Evolutionary conservation across 164 flowering plant genomes (phyloP).

Genomic region (Cinnamomum micranthum): DNA sequence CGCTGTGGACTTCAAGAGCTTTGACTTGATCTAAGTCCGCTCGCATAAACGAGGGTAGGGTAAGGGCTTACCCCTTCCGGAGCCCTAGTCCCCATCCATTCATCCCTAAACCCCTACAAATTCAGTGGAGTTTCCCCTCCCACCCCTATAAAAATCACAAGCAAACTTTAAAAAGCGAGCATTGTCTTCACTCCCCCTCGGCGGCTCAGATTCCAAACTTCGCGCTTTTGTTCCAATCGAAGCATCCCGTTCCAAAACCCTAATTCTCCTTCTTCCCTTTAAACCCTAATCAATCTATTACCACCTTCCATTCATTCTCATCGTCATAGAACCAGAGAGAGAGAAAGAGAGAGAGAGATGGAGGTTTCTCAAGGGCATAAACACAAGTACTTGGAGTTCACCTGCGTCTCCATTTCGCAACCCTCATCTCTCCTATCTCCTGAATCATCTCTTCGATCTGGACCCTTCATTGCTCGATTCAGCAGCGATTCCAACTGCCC

Average conservation of each 20-base stretch:
- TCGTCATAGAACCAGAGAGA: neutral
- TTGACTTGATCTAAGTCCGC: too few species aligned
- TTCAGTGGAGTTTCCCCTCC: too few species aligned
- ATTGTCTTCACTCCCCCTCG: neutral
- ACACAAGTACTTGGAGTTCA: constrained; percentile 37
- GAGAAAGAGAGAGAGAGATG: constrained; percentile 19
- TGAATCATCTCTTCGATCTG: constrained; percentile 3
- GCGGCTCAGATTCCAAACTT: constrained; percentile 5
- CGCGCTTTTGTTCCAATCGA: neutral
- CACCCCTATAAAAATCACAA: too few species aligned
- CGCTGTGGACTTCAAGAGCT: too few species aligned
- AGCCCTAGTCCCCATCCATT: too few species aligned
- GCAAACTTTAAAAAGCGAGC: neutral
- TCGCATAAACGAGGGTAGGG: too few species aligned
- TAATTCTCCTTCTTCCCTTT: neutral
- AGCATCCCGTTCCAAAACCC: constrained; percentile 8
- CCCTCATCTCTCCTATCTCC: constrained; percentile 33
- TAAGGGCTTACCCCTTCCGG: too few species aligned
- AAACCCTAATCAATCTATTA: too few species aligned
- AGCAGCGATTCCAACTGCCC: constrained; percentile 28
- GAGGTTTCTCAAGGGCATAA: constrained; percentile 38
- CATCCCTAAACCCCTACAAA: too few species aligned
- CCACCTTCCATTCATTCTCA: neutral
- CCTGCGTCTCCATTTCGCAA: constrained; percentile 43
- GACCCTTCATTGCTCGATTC: constrained; percentile 48